A percentile compares a stretch with the other conserved stretches of the same genome.
These are phyloP conservation scores for Annulohypoxylon moriforme DNA, from an alignment of 495 filamentous ascomycete genomes.

Conservation along the genomic window DNA sequence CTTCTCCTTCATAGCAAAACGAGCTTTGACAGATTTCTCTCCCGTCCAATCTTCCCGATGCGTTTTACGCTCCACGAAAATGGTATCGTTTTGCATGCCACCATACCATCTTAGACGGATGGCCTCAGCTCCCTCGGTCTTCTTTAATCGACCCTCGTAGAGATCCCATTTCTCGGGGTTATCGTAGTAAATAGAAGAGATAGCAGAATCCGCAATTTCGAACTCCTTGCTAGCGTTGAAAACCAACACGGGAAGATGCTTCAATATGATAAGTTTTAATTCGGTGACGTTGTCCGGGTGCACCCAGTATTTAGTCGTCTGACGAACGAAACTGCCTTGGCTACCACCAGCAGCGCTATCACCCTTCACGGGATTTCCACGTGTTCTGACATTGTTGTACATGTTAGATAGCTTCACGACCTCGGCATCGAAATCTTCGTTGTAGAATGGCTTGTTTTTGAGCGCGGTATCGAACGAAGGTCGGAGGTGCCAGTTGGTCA, in stretches of 20 bases:
- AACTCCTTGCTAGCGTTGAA: slow-evolving; percentile 99
- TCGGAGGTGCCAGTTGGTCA: slow-evolving; percentile 91
- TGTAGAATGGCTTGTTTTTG: slow-evolving; percentile 96
- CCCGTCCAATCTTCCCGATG: slow-evolving; percentile 99
- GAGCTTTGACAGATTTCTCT: slow-evolving; percentile 97
- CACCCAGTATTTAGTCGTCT: slow-evolving; percentile 99
- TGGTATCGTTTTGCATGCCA: slow-evolving; percentile 91
- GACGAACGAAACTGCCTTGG: slow-evolving; percentile 95
- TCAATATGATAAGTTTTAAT: slow-evolving; percentile 94
- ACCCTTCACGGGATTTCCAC: slow-evolving; percentile 91
- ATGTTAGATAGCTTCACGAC: slow-evolving; percentile 95
- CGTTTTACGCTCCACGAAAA: slow-evolving; percentile 98
- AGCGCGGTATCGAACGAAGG: slow-evolving; percentile 93
- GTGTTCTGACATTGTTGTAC: slow-evolving; percentile 92
- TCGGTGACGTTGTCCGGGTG: slow-evolving; percentile 99
- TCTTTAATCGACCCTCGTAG: slow-evolving; percentile 93
- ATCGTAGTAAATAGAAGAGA: slow-evolving; percentile 98
- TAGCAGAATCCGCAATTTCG: slow-evolving; percentile 86
- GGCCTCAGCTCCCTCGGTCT: slow-evolving; percentile 97
- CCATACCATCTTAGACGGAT: slow-evolving; percentile 98
- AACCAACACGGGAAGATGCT: slow-evolving; percentile 96
- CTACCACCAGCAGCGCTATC: slow-evolving; percentile 89
- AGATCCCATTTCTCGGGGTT: slow-evolving; percentile 93
- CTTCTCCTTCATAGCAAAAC: slow-evolving; percentile 96
- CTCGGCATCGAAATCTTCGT: slow-evolving; percentile 97